Base-by-base conservation (phyloP, 305 asterid species). In the Caryopteris hybrid region DNA sequence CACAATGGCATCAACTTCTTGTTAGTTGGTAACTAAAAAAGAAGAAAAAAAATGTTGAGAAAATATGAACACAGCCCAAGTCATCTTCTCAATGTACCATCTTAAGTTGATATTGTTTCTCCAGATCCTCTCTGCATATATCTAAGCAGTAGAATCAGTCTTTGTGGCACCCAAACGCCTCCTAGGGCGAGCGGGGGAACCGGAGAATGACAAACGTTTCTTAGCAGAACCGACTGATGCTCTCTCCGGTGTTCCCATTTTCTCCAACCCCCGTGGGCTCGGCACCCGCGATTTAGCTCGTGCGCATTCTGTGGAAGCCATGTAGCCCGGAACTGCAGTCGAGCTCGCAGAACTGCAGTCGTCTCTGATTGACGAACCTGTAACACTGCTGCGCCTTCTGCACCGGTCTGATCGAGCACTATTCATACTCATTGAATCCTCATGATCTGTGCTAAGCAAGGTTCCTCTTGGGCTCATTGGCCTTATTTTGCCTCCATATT, bases 301-400 rank as follows among this genome's bases (percentile, higher is more conserved):
- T 10, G 91, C 80, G 5, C 95, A 89, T 68, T 75, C 79, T 2
- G 94, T 89, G 29, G 84, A 67, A 10, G 81, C 84, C 96, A 89
- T 85, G 85, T 87, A 91, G 63, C 92, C 69, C 1, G 86, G 92
- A 29, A 78, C 55, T 2, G 84, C 68, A 21, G 88, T 75, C 4
- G 90, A 83, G 81, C 95, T 85, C 2, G 79, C 68, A 1, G 75
- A 66, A 75, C 94, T 86, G 61, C 85, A 96, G 22, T 88, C 93
- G 53, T 91, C 95, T 81, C 93, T 77, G 45, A 75, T 65, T 0
- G 86, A 81, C 7, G 95, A 86, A 45, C 88, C 83, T n/a, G n/a
- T n/a, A 0, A 79, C 83, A 48, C 72, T 57, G 80, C 95, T 89
- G 55, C 75, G 90, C 83, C 93, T 85, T 73, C 87, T 64, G 6